phyloP scores from a whole-genome alignment of 805 yeast genomes.

The Lipomyces chichibuensis region DNA sequence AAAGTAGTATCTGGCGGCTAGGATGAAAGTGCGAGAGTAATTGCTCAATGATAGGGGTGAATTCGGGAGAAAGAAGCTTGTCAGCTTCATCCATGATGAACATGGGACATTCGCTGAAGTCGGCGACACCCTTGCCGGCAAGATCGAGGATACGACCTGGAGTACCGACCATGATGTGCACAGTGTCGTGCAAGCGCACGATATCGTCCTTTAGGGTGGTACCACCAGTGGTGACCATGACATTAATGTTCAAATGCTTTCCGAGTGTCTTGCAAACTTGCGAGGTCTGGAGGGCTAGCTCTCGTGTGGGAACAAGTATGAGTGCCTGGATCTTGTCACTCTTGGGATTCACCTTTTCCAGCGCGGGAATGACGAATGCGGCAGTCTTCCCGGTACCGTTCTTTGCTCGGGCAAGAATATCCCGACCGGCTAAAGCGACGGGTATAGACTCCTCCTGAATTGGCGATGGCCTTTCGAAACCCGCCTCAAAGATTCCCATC shows the following conservation, averaged over 20 bases:
- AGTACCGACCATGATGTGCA: conserved; percentile 93
- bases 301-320: conserved; percentile 96
- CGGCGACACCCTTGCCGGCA: conserved; percentile 85
- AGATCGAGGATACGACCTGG: conserved; percentile 97
- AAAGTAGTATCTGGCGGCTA: conserved; percentile 80
- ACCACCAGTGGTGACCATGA: conserved; percentile 99
- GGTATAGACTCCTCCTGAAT: conserved; percentile 98
- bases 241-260: conserved; percentile 78
- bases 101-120: conserved; percentile 79
- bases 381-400: conserved; percentile 99
- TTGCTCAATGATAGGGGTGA: conserved; percentile 83
- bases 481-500: conserved; percentile 99
- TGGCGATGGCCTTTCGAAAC: conserved; percentile 97
- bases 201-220: conserved; percentile 93
- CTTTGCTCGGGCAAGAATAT: conserved; percentile 94
- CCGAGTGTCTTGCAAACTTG: conserved; percentile 96
- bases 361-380: conserved; percentile 90
- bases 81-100: conserved; percentile 99
- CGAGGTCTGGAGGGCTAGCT: conserved; percentile 94
- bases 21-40: conserved; percentile 79
- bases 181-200: conserved; percentile 86
- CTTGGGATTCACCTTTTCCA: conserved; percentile 86
- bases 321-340: conserved; percentile 84
- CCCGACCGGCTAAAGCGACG: conserved; percentile 92
- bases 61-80: conserved; percentile 90